A percentile compares a stretch with the other conserved stretches of the same genome.
phyloP scores from a whole-genome alignment of 805 yeast genomes.

The Lachancea thermotolerans region DNA sequence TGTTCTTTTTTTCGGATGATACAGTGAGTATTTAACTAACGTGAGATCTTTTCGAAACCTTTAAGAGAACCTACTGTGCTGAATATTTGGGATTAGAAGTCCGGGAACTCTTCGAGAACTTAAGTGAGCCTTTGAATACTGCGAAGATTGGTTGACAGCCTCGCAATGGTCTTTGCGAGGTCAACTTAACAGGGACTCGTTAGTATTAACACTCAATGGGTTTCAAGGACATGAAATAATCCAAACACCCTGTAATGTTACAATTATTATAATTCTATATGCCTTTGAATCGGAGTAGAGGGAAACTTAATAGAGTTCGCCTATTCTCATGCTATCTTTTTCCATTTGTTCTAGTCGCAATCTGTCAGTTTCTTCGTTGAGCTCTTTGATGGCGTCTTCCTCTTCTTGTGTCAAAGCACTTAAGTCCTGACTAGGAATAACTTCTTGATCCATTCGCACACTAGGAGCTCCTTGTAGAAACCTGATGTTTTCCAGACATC shows the following conservation, averaged over 20 bases:
- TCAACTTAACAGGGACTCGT: too few species aligned
- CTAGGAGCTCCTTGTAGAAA: constrained; percentile 87
- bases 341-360: constrained; percentile 32
- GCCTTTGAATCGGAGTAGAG: neutral
- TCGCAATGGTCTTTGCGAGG: too few species aligned
- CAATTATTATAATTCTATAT: neutral
- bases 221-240: too few species aligned
- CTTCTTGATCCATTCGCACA: constrained; percentile 77
- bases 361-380: constrained; percentile 31
- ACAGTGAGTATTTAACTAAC: too few species aligned
- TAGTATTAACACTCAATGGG: too few species aligned
- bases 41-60: too few species aligned
- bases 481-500: constrained; percentile 74
- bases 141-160: too few species aligned
- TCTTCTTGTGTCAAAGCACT: constrained; percentile 40
- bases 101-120: too few species aligned
- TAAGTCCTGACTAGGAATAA: constrained; percentile 59
- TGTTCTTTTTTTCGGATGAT: too few species aligned
- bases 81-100: too few species aligned
- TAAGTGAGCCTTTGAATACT: too few species aligned
- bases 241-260: neutral
- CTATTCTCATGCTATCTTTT: constrained; percentile 35
- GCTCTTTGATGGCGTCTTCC: constrained; percentile 30
- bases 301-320: constrained; percentile 22
- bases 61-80: too few species aligned